Percentiles rank a stretch among this genome's conserved stretches.
phyloP scores from a whole-genome alignment of 768 basidiomycete species.

The Fomitopsis serialis region DNA sequence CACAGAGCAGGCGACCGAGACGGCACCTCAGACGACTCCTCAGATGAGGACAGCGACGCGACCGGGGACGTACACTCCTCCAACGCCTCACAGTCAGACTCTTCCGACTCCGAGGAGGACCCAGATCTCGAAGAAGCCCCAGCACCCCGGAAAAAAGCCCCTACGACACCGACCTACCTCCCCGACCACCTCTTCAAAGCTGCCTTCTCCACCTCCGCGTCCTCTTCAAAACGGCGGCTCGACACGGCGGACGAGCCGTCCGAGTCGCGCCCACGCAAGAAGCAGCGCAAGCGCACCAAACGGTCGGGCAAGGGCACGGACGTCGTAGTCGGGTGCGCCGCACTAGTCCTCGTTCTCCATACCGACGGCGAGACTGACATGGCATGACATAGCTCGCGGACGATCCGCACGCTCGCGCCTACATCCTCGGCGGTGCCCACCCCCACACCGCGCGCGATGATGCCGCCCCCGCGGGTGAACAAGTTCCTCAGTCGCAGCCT shows the following conservation, averaged over 20 bases:
- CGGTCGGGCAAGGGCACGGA: slow-evolving; percentile 48
- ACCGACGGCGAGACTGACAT: not conserved
- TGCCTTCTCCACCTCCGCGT: slow-evolving; percentile 38
- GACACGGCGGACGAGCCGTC: slow-evolving; percentile 20
- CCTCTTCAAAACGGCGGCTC: slow-evolving; percentile 5
- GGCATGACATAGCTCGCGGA: not conserved
- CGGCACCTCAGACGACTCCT: too few relatives aligned
- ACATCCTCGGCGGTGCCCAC: slow-evolving; percentile 7
- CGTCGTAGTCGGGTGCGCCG: slow-evolving; percentile 47
- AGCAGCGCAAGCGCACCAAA: slow-evolving; percentile 20
- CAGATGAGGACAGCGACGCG: not conserved
- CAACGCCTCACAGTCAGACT: slow-evolving; percentile 14
- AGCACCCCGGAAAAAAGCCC: not conserved
- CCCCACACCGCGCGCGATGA: slow-evolving; percentile 28
- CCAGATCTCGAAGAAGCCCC: slow-evolving; percentile 5
- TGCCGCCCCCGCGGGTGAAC: slow-evolving; percentile 41
- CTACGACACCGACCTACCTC: slow-evolving; percentile 36
- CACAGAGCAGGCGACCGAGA: not conserved
- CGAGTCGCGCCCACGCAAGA: slow-evolving; percentile 9
- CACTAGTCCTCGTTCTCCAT: not conserved
- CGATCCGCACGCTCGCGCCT: not conserved
- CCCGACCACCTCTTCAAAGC: slow-evolving; percentile 61
- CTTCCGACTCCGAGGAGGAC: slow-evolving; percentile 13
- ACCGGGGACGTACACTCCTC: slow-evolving; percentile 13
- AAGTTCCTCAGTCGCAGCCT: slow-evolving; percentile 51